Evolutionary conservation across 2,329 filamentous ascomycete species (phyloP).

Genomic region (Metarhizium album): DNA sequence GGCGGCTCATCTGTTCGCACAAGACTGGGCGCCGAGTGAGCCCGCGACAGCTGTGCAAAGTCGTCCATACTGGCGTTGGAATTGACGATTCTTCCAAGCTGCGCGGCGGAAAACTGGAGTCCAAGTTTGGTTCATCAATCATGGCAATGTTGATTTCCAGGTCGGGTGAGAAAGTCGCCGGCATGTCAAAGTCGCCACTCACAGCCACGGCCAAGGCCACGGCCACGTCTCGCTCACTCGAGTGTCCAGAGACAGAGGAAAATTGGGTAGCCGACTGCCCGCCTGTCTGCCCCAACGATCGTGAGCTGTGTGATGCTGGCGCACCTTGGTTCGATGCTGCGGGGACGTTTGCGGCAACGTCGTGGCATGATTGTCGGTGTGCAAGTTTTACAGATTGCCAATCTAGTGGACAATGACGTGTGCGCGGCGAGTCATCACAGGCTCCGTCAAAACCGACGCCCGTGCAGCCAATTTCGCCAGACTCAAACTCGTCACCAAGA

Average conservation of each 20-base stretch:
- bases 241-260: background rate
- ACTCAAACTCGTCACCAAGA: constrained; percentile 3
- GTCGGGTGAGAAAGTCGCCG: background rate
- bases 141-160: background rate
- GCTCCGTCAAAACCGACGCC: background rate
- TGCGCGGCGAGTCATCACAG: background rate
- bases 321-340: background rate
- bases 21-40: background rate
- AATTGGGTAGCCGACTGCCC: background rate
- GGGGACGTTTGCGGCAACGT: background rate
- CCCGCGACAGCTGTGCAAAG: background rate
- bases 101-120: background rate
- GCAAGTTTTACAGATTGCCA: background rate
- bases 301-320: background rate
- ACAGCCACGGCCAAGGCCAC: too few species aligned
- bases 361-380: background rate
- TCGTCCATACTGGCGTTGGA: background rate
- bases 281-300: background rate
- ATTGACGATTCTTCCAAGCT: background rate
- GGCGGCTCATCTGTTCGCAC: background rate
- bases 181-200: background rate
- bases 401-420: background rate
- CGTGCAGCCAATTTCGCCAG: background rate
- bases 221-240: background rate
- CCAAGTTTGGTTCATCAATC: background rate